phyloP scores from a whole-genome alignment of 1,284 basidiomycete genomes.

The Ceratobasidium sp. region DNA sequence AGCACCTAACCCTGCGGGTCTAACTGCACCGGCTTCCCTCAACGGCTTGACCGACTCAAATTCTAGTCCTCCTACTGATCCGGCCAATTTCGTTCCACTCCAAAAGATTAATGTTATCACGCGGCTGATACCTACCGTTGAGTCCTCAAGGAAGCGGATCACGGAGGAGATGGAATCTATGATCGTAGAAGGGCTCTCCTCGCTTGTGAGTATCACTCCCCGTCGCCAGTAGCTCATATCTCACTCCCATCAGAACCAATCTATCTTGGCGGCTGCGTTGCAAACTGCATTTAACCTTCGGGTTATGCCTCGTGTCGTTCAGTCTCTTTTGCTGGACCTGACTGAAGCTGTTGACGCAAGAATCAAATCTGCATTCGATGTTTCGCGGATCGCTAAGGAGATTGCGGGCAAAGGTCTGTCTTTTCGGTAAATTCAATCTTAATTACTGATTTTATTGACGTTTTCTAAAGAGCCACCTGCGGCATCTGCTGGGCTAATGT shows the following conservation, averaged over 20 bases:
- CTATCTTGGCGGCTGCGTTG: slow-evolving; percentile 88
- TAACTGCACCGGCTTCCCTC: slow-evolving; percentile 36
- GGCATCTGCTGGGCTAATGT: slow-evolving; percentile 64
- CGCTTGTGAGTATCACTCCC: slow-evolving; percentile 68
- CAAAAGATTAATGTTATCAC: slow-evolving; percentile 78
- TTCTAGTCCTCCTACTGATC: slow-evolving; percentile 9
- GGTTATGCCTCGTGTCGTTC: slow-evolving; percentile 85
- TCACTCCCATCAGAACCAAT: slow-evolving; percentile 77
- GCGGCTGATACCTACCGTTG: slow-evolving; percentile 77
- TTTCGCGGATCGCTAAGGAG: slow-evolving; percentile 87
- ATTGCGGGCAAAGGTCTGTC: slow-evolving; percentile 75
- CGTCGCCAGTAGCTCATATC: slow-evolving; percentile 27
- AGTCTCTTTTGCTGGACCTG: slow-evolving; percentile 83
- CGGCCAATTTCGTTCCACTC: slow-evolving; percentile 64
- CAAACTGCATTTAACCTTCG: slow-evolving; percentile 96
- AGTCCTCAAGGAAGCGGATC: slow-evolving; percentile 75
- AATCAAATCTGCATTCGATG: slow-evolving; percentile 86
- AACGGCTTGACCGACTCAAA: not conserved
- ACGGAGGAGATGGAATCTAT: slow-evolving; percentile 89
- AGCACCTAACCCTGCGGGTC: slow-evolving; percentile 33
- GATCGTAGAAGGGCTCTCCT: slow-evolving; percentile 81
- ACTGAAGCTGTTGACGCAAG: slow-evolving; percentile 86
- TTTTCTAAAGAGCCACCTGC: slow-evolving; percentile 59
- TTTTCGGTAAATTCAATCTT: slow-evolving; percentile 1
- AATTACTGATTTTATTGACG: not conserved